Base-by-base conservation (phyloP, 768 basidiomycete species). In the Psilocybe cubensis region DNA sequence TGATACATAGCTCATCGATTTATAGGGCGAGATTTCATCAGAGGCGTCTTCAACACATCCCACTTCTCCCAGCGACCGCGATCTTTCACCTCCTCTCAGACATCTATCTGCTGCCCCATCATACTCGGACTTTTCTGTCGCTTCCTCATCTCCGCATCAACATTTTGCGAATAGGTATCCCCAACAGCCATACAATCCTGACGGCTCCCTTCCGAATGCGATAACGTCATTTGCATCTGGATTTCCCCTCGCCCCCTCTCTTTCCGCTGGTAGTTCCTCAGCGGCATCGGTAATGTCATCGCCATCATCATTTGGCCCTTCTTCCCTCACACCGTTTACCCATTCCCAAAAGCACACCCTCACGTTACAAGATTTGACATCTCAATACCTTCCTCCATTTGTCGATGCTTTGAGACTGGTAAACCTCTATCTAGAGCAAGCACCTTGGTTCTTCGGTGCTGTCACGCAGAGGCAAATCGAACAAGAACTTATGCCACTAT, bases 401-500 rank as follows among this genome's bases (percentile, higher is more conserved):
- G 66, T 72, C 7, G 85, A 87, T 33, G 84, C 86, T 0, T 74
- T 70, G 43, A 79, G 83, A 28, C 77, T 92, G 29, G 81, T 79
- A 62, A 80, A 84, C n/a, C 76, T 89, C 11, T 92, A 91, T 68
- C 79, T 91, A 38, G 85, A 86, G n/a, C 85, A 88, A 64, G 87
- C 89, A 2, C 86, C 87, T 0, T 92, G 90, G 90, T 89, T 91
- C 66, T 90, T 89, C 56, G 86, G 88, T 20, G 85, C 88, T 2
- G 83, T 91, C 33, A 85, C 85, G 2, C 75, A 78, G 42, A 75
- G 74, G 14, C 89, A 92, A 59, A 70, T 89, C 8, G 69, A 82
- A n/a, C 83, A 88, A 54, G 86, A 88, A 57, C 70, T 84, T 17
- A 72, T 89, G n/a, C 87, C 87, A 14, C 62, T 82, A 41, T 88